A percentile compares a stretch with the other conserved stretches of the same genome.
Evolutionary conservation across 768 basidiomycete species (phyloP).

Genomic region (Mycena sanguinolenta): DNA sequence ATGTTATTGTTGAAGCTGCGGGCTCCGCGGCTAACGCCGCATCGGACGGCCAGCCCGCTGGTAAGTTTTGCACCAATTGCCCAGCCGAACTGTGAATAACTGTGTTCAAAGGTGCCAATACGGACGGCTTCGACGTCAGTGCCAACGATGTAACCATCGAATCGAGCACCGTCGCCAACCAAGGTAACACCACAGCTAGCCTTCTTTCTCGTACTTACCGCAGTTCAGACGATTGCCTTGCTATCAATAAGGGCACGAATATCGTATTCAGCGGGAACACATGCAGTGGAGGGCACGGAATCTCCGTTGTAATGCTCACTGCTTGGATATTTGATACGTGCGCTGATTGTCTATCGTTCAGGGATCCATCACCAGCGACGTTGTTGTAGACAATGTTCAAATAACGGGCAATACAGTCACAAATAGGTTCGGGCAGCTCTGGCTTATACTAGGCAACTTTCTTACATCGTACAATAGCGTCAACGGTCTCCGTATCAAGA

Average conservation of each 20-base stretch:
- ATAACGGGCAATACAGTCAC: constrained; percentile 40
- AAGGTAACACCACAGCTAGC: constrained; percentile 23
- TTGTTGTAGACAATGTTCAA: constrained; percentile 33
- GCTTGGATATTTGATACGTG: too few species aligned
- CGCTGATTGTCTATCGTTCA: too few species aligned
- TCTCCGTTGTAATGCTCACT: too few species aligned
- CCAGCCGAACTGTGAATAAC: not conserved
- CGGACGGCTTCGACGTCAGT: constrained; percentile 41
- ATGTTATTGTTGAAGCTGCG: constrained; percentile 24
- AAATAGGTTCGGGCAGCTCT: constrained; percentile 14
- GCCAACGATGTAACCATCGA: constrained; percentile 36
- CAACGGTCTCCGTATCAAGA: constrained; percentile 40
- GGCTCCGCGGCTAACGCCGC: constrained; percentile 36
- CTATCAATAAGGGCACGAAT: constrained; percentile 38
- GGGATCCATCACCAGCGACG: constrained; percentile 33
- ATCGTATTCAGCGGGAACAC: constrained; percentile 39
- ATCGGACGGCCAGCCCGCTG: constrained; percentile 32
- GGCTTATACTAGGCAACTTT: too few species aligned
- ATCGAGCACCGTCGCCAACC: constrained; percentile 34
- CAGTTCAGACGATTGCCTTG: constrained; percentile 39
- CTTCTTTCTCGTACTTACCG: not conserved
- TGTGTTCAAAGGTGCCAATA: constrained; percentile 33
- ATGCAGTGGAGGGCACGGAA: constrained; percentile 41
- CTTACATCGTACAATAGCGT: constrained; percentile 14
- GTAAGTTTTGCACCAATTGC: not conserved